A percentile compares a stretch with the other conserved stretches of the same genome.
These are phyloP conservation scores for Fusarium napiforme DNA, from an alignment of 2,329 filamentous ascomycete genomes.

Conservation along the genomic window DNA sequence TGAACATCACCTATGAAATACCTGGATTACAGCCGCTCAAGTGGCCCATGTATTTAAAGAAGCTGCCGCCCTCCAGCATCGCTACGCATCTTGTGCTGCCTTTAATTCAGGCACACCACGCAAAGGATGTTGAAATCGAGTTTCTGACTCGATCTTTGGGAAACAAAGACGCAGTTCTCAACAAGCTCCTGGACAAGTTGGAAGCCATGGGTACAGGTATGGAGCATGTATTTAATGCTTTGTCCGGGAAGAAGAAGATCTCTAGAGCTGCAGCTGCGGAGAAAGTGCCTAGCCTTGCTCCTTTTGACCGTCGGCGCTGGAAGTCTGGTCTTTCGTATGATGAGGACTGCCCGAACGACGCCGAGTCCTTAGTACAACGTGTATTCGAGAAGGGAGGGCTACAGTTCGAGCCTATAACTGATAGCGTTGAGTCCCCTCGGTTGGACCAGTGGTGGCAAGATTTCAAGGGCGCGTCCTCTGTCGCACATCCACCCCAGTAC, in stretches of 20 bases:
- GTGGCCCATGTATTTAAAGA: conserved; percentile 72
- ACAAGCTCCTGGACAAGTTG: conserved; percentile 64
- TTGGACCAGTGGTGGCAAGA: conserved; percentile 63
- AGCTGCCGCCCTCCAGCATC: conserved; percentile 55
- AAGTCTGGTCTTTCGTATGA: conserved; percentile 42
- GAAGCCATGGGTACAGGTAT: conserved; percentile 62
- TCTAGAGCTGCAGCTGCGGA: conserved; percentile 58
- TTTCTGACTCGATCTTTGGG: conserved; percentile 56
- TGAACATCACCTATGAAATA: conserved; percentile 69
- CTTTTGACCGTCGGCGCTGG: conserved; percentile 58
- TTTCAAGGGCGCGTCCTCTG: conserved; percentile 49
- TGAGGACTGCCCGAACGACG: conserved; percentile 45
- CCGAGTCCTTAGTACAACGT: conserved; percentile 52
- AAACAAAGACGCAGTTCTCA: conserved; percentile 64
- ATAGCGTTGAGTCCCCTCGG: conserved; percentile 48
- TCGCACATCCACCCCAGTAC: conserved; percentile 31
- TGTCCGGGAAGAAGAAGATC: conserved; percentile 61
- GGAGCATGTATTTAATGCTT: conserved; percentile 63
- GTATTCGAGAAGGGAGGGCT: conserved; percentile 55
- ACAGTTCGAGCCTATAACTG: conserved; percentile 43
- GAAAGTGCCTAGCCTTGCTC: conserved; percentile 63
- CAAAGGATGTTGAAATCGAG: conserved; percentile 53
- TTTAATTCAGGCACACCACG: conserved; percentile 59
- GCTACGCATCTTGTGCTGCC: conserved; percentile 63
- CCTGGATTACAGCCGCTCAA: conserved; percentile 71